A percentile compares a stretch with the other conserved stretches of the same genome.
phyloP scores from a whole-genome alignment of 345 rosid genomes.

The Murraya koenigii region DNA sequence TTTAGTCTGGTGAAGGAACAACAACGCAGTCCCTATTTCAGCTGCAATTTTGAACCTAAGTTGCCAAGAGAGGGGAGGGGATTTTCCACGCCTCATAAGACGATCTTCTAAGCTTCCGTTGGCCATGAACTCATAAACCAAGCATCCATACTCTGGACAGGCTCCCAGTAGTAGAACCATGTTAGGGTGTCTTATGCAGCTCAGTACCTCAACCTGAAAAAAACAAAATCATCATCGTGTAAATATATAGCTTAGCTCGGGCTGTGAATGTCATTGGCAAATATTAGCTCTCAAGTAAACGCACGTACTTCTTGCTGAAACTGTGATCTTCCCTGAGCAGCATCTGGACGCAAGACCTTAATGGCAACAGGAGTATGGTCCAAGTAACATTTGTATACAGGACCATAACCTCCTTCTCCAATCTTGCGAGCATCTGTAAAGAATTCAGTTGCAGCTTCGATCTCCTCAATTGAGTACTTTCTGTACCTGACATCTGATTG shows the following conservation, averaged over 20 bases:
- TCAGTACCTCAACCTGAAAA: slow-evolving; percentile 71
- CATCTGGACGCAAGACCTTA: slow-evolving; percentile 82
- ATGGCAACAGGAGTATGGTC: slow-evolving; percentile 91
- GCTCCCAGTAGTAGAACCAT: slow-evolving; percentile 94
- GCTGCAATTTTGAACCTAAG: slow-evolving; percentile 76
- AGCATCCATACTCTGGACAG: slow-evolving; percentile 85
- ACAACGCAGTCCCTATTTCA: slow-evolving; percentile 72
- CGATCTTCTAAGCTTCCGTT: slow-evolving; percentile 91
- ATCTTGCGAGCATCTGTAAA: slow-evolving; percentile 61
- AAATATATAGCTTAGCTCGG: neutral
- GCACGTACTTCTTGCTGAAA: slow-evolving; percentile 86
- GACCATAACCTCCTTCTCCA: slow-evolving; percentile 97
- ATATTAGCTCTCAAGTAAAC: neutral
- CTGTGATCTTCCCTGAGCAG: slow-evolving; percentile 89
- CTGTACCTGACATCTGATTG: slow-evolving; percentile 64
- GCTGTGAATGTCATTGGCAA: neutral
- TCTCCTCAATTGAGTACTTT: slow-evolving; percentile 77
- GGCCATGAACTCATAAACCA: slow-evolving; percentile 91
- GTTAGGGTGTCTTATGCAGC: slow-evolving; percentile 89
- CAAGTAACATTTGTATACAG: slow-evolving; percentile 69
- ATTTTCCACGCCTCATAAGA: slow-evolving; percentile 56
- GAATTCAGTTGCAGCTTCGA: slow-evolving; percentile 77
- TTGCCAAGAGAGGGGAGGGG: slow-evolving; percentile 75
- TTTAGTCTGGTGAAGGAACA: slow-evolving; percentile 85
- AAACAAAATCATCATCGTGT: neutral